Conservation (phyloP, 805 yeast species). For the Metschnikowia drakensbergensis region DNA sequence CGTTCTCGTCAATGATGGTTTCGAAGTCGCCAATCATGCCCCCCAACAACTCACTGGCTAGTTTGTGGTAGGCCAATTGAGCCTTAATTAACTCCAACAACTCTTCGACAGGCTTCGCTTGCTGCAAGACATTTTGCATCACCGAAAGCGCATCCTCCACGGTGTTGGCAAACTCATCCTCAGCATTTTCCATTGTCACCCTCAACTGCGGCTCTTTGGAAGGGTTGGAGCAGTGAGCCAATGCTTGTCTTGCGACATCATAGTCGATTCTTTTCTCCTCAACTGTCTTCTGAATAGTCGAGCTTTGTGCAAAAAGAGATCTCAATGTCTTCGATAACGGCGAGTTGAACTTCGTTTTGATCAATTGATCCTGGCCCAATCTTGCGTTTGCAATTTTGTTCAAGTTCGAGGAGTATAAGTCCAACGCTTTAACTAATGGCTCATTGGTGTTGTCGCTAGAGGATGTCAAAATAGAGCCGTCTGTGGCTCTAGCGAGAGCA, state of each 20-base stretch:
- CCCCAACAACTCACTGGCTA: slow-evolving; percentile 64
- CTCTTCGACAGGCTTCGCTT: slow-evolving; percentile 64
- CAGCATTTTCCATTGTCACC: slow-evolving; percentile 76
- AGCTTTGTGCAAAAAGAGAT: slow-evolving; percentile 57
- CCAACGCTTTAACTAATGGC: slow-evolving; percentile 58
- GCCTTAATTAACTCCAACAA: slow-evolving; percentile 69
- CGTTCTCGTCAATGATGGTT: slow-evolving; percentile 50
- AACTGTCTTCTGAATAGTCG: slow-evolving; percentile 67
- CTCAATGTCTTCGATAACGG: slow-evolving; percentile 60
- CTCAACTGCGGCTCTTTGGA: slow-evolving; percentile 66
- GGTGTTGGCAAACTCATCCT: slow-evolving; percentile 85
- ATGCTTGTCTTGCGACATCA: slow-evolving; percentile 64
- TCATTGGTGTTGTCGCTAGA: slow-evolving; percentile 40
- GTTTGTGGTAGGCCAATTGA: slow-evolving; percentile 76
- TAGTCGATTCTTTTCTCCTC: slow-evolving; percentile 74
- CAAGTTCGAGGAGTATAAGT: slow-evolving; percentile 65
- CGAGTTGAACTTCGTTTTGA: slow-evolving; percentile 64
- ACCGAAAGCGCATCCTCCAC: slow-evolving; percentile 82
- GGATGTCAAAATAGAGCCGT: slow-evolving; percentile 43
- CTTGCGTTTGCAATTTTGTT: slow-evolving; percentile 78
- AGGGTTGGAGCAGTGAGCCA: slow-evolving; percentile 39
- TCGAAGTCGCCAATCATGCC: slow-evolving; percentile 63
- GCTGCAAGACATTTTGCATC: slow-evolving; percentile 75
- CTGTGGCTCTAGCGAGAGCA: slow-evolving; percentile 74
- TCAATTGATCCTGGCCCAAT: slow-evolving; percentile 74